Conservation (phyloP, 2,329 filamentous ascomycete species). For the Triangularia setosa region DNA sequence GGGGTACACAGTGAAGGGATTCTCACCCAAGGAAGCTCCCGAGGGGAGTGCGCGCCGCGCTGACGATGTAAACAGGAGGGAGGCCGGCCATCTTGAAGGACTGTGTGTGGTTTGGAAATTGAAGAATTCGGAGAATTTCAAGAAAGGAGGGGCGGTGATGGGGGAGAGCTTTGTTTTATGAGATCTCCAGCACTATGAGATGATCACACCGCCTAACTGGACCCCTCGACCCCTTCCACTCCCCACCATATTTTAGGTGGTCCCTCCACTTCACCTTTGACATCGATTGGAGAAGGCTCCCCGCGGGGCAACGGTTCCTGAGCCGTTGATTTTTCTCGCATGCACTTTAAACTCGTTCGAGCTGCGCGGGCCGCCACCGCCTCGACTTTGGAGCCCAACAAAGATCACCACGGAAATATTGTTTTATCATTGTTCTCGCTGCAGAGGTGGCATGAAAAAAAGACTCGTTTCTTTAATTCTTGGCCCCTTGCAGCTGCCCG, state of each 20-base stretch:
- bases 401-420: background rate
- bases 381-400: background rate
- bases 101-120: background rate
- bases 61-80: constrained; percentile 93
- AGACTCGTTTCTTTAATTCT: background rate
- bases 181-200: background rate
- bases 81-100: constrained; percentile 63
- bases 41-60: constrained; percentile 82
- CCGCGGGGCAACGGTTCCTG: background rate
- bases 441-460: background rate
- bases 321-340: background rate
- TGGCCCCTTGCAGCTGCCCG: background rate
- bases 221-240: constrained; percentile 1
- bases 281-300: background rate
- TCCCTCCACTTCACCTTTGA: constrained; percentile 5
- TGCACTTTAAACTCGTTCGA: background rate
- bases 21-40: constrained; percentile 90
- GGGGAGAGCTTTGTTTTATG: constrained; percentile 3
- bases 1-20: constrained; percentile 8
- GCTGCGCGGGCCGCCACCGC: background rate
- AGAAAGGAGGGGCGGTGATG: background rate
- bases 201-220: constrained; percentile 8
- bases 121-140: constrained; percentile 1
- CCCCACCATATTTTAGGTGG: constrained; percentile 1
- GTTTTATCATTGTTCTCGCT: background rate